Evolutionary conservation across 2,329 filamentous ascomycete species (phyloP).

Genomic region (Microthyrium microscopicum): DNA sequence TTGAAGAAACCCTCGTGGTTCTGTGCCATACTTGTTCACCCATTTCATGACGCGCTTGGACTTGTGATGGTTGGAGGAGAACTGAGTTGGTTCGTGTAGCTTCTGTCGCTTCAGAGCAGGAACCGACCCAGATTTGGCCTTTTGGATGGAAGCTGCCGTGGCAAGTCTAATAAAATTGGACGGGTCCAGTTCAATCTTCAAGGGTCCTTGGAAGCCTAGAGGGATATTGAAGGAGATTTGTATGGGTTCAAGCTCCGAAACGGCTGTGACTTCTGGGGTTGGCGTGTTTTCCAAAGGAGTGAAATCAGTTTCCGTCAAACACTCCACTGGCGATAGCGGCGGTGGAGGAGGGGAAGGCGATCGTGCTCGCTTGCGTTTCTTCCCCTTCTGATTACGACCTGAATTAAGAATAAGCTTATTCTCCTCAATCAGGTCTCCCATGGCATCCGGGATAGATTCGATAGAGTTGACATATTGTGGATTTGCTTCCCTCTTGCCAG

Average conservation of each 20-base stretch:
- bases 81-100: background rate
- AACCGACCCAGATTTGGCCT: background rate
- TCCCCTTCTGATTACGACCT: constrained; percentile 1
- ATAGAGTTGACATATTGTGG: constrained; percentile 25
- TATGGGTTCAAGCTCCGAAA: constrained; percentile 13
- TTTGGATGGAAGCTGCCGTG: background rate
- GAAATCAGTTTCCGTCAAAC: background rate
- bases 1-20: constrained; percentile 18
- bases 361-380: constrained; percentile 17
- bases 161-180: background rate
- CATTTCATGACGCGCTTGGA: background rate
- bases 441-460: constrained; percentile 15
- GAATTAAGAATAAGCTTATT: background rate
- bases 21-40: background rate
- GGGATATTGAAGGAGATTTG: constrained; percentile 30
- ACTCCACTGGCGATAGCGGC: constrained; percentile 17
- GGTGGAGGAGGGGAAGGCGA: constrained; percentile 20
- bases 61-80: background rate
- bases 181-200: constrained; percentile 4
- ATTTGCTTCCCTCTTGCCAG: constrained; percentile 17
- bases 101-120: background rate
- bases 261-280: constrained; percentile 10
- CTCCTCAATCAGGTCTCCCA: constrained; percentile 12
- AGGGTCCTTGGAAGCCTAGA: constrained; percentile 26
- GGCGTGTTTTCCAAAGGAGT: background rate